Base-by-base conservation (phyloP, 2,329 filamentous ascomycete species). In the Exophiala phaeomuriformis region DNA sequence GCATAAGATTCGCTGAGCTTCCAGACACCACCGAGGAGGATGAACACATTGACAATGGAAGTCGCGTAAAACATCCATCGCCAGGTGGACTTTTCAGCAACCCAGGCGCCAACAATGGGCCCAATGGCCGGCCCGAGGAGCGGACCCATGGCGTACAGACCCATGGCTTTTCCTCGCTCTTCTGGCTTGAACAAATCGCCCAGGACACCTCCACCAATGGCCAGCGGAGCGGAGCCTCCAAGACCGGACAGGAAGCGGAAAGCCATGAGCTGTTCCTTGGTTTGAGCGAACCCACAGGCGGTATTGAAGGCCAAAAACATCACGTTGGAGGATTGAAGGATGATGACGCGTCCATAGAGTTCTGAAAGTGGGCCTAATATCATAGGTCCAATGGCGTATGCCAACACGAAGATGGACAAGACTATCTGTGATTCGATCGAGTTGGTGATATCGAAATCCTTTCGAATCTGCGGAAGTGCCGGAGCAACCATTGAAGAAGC, bases 401-500 rank as follows among this genome's bases (percentile, higher is more conserved):
- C 77, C 6, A 81, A 67, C 10, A 81, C 69, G 59, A 80, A 81
- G 48, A 80, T 73, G 2, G 77, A 80, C 65, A 83, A 71, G 42
- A 74, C 72, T 3, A 80, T 70, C 61, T 80, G 64, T 1, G 67
- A 66, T 47, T 74, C 66, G 30, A 77, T 70, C 39, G 66, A 63
- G 47, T 72, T 71, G 1, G 68, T 66, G 27, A 84, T 80, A 55
- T 75, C 56, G 41, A 85, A 73, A 29, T 84, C 79, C 1, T 64
- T 61, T 12, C 74, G 71, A 49, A 85, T 80, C 2, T 72, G 66
- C 5, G 66, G 65, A 37, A 85, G 63, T 1, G 74, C 77, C 0
- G 78, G 78, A 0, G 77, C 75, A 2, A 80, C 65, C 76, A 85
- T 84, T 40, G 79, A 80, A 3, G 79, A 82, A 2, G 82, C 79